These are phyloP conservation scores for Setaria italica DNA, from an alignment of 202 grass and related monocot species.

Conservation along the genomic window DNA sequence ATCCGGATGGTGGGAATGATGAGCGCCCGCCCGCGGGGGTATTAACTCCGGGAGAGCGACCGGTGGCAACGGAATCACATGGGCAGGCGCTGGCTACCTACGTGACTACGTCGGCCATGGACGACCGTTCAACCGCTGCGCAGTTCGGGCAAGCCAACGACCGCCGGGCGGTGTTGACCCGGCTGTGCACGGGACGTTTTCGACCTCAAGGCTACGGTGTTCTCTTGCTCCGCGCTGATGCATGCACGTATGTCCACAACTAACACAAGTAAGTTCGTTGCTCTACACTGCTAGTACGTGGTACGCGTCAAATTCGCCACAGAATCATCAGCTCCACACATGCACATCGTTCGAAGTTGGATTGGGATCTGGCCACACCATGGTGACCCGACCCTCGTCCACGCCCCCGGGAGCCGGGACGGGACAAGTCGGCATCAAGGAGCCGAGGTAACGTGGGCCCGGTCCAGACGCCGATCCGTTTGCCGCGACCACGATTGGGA, in stretches of 20 bases:
- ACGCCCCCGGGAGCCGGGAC: not conserved
- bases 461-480: not conserved
- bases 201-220: not conserved
- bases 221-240: too few relatives aligned
- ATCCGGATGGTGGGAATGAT: not conserved
- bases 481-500: not conserved
- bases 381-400: not conserved
- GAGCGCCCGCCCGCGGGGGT: not conserved
- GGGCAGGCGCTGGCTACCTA: not conserved
- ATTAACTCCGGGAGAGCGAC: conserved; percentile 24
- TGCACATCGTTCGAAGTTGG: not conserved
- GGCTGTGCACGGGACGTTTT: not conserved
- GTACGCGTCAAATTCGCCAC: too few relatives aligned
- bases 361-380: not conserved
- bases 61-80: conserved; percentile 49
- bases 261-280: too few relatives aligned
- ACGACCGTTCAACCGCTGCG: conserved; percentile 1
- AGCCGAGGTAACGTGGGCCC: not conserved
- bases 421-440: not conserved
- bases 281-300: too few relatives aligned
- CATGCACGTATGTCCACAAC: too few relatives aligned
- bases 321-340: not conserved
- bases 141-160: conserved; percentile 42
- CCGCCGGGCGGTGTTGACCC: conserved; percentile 3
- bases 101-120: not conserved